Conservation (phyloP, 169 alveolate species). For the Cyclospora cayetanensis region DNA sequence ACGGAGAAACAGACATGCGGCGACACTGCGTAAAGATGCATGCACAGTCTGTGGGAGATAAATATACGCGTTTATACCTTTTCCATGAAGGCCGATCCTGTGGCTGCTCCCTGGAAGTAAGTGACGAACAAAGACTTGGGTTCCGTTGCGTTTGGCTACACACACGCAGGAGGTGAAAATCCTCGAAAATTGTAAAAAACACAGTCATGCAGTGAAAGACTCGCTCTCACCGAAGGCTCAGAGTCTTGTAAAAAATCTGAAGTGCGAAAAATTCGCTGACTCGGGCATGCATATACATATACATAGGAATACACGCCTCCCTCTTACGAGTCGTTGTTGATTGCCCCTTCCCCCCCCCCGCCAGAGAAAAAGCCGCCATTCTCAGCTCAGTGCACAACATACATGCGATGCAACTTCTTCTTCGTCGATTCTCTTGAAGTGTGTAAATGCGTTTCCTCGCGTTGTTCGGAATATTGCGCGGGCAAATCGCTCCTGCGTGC, state of each 20-base stretch:
- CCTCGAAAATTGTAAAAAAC: background rate
- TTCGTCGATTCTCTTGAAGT: slow-evolving; percentile 88
- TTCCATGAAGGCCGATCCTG: slow-evolving; percentile 59
- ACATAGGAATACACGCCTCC: background rate
- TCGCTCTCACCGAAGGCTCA: background rate
- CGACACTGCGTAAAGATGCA: too few relatives aligned
- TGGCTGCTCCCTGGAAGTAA: slow-evolving; percentile 55
- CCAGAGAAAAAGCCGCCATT: too few relatives aligned
- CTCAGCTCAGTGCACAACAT: too few relatives aligned
- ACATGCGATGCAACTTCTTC: slow-evolving; percentile 19
- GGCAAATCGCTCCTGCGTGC: slow-evolving; percentile 82
- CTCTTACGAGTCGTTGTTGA: too few relatives aligned
- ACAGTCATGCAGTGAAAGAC: background rate
- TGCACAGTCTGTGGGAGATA: too few relatives aligned
- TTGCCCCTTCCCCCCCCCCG: too few relatives aligned
- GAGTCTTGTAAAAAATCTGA: background rate
- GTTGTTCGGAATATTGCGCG: slow-evolving; percentile 96
- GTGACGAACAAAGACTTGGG: slow-evolving; percentile 66
- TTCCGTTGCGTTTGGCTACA: slow-evolving; percentile 37
- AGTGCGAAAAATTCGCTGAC: background rate
- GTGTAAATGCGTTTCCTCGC: slow-evolving; percentile 96
- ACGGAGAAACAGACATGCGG: too few relatives aligned
- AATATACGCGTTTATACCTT: too few relatives aligned
- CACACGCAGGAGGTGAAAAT: background rate
- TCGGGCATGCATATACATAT: background rate